Percentiles rank a stretch among this genome's conserved stretches.
phyloP scores from a whole-genome alignment of 1,284 basidiomycete genomes.

The Acaromyces ingoldii region DNA sequence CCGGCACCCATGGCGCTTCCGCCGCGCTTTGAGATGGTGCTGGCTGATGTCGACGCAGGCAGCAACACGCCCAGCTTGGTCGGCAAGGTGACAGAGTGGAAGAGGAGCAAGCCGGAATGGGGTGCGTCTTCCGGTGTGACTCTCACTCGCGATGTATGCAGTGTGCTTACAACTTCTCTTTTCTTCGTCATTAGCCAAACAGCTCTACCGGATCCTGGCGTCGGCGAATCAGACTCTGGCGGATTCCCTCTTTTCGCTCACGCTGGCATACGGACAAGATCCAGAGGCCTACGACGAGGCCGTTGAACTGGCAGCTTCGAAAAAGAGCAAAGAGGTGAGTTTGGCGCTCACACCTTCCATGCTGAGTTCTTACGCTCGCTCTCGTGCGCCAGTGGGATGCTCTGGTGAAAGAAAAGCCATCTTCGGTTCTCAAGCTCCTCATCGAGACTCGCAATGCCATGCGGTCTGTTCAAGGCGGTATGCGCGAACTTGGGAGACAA shows the following conservation, averaged over 20 bases:
- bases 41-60: conserved; percentile 49
- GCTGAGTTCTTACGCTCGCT: no score
- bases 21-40: conserved; percentile 36
- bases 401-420: conserved; percentile 13
- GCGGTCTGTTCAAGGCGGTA: conserved; percentile 70
- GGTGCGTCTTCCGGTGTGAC: background rate
- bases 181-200: conserved; percentile 11
- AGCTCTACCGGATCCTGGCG: conserved; percentile 43
- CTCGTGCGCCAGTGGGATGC: no score
- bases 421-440: conserved; percentile 10
- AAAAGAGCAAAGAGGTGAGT: conserved; percentile 12
- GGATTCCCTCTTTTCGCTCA: conserved; percentile 37
- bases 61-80: conserved; percentile 48
- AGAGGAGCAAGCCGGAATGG: conserved; percentile 42
- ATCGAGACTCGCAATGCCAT: conserved; percentile 41
- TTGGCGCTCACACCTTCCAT: background rate
- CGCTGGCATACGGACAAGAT: conserved; percentile 30
- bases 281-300: conserved; percentile 35
- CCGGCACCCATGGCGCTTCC: conserved; percentile 45
- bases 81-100: conserved; percentile 42
- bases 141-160: no score
- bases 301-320: conserved; percentile 42
- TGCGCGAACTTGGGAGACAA: conserved; percentile 79
- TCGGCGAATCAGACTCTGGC: conserved; percentile 41
- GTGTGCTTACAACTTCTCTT: background rate